A percentile compares a stretch with the other conserved stretches of the same genome.
Evolutionary conservation across 495 filamentous ascomycete species (phyloP).

Genomic region (Tuber melanosporum): DNA sequence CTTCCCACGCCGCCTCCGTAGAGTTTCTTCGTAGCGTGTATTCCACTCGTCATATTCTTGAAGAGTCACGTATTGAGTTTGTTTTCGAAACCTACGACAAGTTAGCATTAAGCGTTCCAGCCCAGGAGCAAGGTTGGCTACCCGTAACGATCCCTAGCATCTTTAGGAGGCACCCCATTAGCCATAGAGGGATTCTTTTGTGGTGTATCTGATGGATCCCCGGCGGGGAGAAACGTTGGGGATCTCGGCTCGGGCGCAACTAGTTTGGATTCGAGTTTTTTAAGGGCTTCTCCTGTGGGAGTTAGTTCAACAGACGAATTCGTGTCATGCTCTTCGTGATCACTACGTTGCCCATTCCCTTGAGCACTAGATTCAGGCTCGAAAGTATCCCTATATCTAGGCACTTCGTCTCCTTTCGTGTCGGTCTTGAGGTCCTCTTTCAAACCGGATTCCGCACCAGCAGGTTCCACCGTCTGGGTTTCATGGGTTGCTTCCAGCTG

Average conservation of each 20-base stretch:
- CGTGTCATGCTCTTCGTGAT: neutral
- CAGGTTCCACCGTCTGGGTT: neutral
- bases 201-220: conserved; percentile 27
- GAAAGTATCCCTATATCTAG: neutral
- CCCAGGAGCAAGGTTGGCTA: conserved; percentile 42
- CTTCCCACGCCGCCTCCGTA: conserved; percentile 66
- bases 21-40: conserved; percentile 58
- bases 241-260: neutral
- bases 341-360: neutral
- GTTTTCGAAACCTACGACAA: conserved; percentile 85
- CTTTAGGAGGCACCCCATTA: conserved; percentile 36
- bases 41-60: conserved; percentile 82
- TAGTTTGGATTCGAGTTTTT: neutral
- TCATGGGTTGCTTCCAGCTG: conserved; percentile 7
- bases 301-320: neutral
- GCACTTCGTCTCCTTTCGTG: conserved; percentile 11
- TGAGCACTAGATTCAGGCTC: neutral
- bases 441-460: neutral
- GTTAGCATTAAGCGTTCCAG: conserved; percentile 40
- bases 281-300: neutral
- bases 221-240: neutral
- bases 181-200: conserved; percentile 21
- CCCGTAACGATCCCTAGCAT: conserved; percentile 48
- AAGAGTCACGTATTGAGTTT: conserved; percentile 67
- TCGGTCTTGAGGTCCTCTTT: neutral